These are phyloP conservation scores for Rubroboletus pulcherrimus DNA, from an alignment of 768 basidiomycete species.

Conservation along the genomic window DNA sequence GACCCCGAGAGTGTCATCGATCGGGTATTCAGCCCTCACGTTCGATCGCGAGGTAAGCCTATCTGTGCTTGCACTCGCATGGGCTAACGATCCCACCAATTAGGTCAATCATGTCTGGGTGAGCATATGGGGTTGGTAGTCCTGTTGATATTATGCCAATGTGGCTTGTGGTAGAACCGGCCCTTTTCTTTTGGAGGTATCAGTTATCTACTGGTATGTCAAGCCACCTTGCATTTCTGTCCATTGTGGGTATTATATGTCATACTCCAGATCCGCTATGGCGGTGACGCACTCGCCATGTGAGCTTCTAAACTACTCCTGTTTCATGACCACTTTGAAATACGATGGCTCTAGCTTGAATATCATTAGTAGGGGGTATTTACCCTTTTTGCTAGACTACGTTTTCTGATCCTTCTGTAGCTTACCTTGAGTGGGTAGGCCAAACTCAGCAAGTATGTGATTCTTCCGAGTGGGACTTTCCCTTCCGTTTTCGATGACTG, in stretches of 20 bases:
- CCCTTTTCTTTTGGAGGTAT: conserved; percentile 13
- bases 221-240: background rate
- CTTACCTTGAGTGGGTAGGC: background rate
- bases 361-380: background rate
- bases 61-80: no score
- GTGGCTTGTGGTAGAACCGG: background rate
- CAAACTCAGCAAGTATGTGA: conserved; percentile 8
- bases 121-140: no score
- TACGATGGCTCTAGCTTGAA: background rate
- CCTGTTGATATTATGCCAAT: no score
- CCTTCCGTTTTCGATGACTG: no score
- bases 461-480: no score
- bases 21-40: no score
- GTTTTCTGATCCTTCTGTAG: background rate
- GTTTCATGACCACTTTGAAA: background rate
- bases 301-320: background rate
- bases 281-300: conserved; percentile 18
- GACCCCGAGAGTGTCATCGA: no score
- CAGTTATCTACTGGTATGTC: conserved; percentile 18
- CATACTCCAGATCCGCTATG: conserved; percentile 17
- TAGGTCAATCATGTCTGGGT: no score
- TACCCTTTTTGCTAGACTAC: background rate
- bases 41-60: no score
- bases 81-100: no score
- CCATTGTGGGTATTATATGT: no score